Conservation (phyloP, 1,284 basidiomycete genomes). For the Melanopsichium pennsylvanicum region DNA sequence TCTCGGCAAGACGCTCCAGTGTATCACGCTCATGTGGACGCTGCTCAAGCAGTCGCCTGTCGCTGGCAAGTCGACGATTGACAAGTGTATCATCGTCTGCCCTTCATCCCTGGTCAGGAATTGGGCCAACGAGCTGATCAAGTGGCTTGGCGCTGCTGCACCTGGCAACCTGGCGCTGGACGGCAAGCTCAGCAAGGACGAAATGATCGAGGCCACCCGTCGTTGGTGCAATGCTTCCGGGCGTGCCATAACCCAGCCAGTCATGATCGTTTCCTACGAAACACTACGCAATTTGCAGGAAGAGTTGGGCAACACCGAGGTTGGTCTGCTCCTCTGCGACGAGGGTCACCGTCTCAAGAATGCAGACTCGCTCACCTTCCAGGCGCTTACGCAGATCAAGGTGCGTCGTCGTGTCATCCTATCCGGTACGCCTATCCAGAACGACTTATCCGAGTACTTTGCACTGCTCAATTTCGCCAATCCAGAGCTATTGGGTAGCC, state of each 20-base stretch:
- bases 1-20: conserved; percentile 85
- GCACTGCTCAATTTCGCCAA: conserved; percentile 96
- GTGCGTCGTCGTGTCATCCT: conserved; percentile 94
- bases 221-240: conserved; percentile 61
- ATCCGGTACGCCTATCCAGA: conserved; percentile 97
- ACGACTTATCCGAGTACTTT: conserved; percentile 96
- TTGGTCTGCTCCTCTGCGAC: conserved; percentile 91
- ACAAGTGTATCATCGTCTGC: conserved; percentile 97
- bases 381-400: conserved; percentile 82
- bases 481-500: conserved; percentile 90
- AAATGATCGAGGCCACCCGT: conserved; percentile 60
- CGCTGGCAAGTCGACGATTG: conserved; percentile 84
- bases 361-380: conserved; percentile 78
- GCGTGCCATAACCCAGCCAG: conserved; percentile 67
- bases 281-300: conserved; percentile 73
- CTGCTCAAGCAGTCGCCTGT: conserved; percentile 94
- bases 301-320: conserved; percentile 68
- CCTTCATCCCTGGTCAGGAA: conserved; percentile 96
- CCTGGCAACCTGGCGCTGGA: conserved; percentile 62
- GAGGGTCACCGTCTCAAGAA: conserved; percentile 98
- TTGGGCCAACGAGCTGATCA: conserved; percentile 91
- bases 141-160: conserved; percentile 61
- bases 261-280: conserved; percentile 99
- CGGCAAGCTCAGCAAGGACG: conserved; percentile 62
- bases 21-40: conserved; percentile 95